phyloP scores from a whole-genome alignment of 164 flowering plant genomes.

The Stephania japonica region DNA sequence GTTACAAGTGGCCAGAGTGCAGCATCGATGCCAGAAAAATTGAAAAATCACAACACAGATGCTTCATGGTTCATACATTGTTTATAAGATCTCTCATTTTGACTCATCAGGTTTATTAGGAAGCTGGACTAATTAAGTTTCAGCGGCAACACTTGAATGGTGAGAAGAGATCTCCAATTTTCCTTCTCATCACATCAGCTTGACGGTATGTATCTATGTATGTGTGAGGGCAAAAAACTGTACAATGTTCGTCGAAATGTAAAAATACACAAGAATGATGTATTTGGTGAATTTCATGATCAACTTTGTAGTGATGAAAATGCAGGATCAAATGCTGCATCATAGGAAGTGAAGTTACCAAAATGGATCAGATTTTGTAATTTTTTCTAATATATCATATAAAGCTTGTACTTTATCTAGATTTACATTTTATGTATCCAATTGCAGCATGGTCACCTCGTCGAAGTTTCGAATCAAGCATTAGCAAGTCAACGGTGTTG shows the following conservation, averaged over 20 bases:
- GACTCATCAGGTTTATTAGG: background rate
- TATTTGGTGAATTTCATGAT: background rate
- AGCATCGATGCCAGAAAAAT: background rate
- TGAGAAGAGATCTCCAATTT: slow-evolving; percentile 6
- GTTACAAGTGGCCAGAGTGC: background rate
- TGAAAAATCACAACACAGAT: background rate
- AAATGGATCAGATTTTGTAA: background rate
- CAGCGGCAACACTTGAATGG: background rate
- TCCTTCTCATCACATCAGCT: background rate
- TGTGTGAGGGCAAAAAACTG: background rate
- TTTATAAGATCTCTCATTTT: background rate
- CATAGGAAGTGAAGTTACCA: background rate
- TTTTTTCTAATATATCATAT: background rate
- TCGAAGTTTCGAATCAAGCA: no score
- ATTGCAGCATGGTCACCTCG: no score
- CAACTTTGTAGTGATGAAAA: background rate
- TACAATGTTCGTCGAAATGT: background rate
- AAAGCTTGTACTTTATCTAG: no score
- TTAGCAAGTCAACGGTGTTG: no score
- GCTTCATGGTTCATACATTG: background rate
- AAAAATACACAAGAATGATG: background rate
- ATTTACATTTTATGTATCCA: no score
- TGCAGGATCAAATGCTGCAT: background rate
- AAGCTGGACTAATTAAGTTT: background rate
- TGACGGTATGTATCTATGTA: background rate